A percentile compares a stretch with the other conserved stretches of the same genome.
Conservation (phyloP, 73 alveolate species). For the Paramecium caudatum region DNA sequence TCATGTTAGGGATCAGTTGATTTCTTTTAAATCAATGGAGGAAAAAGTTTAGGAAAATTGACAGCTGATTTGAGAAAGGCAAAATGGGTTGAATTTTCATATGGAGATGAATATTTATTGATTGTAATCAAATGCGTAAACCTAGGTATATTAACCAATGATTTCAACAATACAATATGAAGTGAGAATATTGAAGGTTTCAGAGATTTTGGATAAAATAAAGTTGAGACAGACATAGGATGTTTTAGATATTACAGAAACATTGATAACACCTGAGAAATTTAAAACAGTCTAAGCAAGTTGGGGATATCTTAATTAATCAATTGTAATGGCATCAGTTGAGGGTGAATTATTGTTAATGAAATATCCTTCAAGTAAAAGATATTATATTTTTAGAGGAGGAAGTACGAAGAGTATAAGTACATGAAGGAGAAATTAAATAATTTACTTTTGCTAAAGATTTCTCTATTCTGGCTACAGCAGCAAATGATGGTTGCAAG, state of each 20-base stretch:
- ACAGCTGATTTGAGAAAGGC: slow-evolving; percentile 67
- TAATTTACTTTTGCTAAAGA: slow-evolving; percentile 65
- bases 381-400: neutral
- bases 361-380: neutral
- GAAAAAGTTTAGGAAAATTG: slow-evolving; percentile 63
- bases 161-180: slow-evolving; percentile 36
- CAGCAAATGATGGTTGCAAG: slow-evolving; percentile 77
- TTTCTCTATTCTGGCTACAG: slow-evolving; percentile 71
- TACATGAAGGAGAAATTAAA: slow-evolving; percentile 74
- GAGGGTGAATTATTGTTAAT: slow-evolving; percentile 41
- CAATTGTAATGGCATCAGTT: slow-evolving; percentile 3
- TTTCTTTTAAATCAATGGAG: slow-evolving; percentile 72
- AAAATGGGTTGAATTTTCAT: slow-evolving; percentile 64
- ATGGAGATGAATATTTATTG: slow-evolving; percentile 38
- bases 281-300: slow-evolving; percentile 25
- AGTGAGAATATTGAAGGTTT: neutral
- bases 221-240: neutral
- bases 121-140: neutral
- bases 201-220: neutral
- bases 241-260: neutral
- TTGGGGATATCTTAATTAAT: slow-evolving; percentile 65
- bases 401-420: slow-evolving; percentile 15
- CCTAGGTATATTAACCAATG: slow-evolving; percentile 55
- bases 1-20: slow-evolving; percentile 63
- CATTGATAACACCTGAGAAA: neutral